Evolutionary conservation across 225 moss, liverwort and hornwort genomes (phyloP).

Genomic region (Straminergon stramineum): DNA sequence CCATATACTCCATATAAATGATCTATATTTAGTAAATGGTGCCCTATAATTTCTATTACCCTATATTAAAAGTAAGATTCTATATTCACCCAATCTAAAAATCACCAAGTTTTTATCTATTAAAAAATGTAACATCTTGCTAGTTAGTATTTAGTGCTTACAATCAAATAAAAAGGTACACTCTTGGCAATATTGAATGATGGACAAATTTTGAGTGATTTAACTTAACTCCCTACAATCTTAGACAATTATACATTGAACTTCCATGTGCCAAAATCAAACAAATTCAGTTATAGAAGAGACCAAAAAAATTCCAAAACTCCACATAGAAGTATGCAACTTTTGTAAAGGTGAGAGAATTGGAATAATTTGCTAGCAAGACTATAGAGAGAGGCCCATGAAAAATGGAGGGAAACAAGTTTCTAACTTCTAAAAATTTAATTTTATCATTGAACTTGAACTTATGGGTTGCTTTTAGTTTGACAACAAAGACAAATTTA

Average conservation of each 20-base stretch:
- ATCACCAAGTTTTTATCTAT: background rate
- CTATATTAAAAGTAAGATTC: no score
- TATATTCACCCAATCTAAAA: background rate
- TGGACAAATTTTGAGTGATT: accelerated
- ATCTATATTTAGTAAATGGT: background rate
- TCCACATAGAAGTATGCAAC: background rate
- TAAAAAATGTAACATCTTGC: background rate
- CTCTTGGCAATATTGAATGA: background rate
- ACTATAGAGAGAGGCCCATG: background rate
- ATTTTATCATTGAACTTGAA: background rate
- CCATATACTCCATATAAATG: no score
- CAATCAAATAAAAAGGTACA: background rate
- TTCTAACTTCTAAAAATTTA: accelerated
- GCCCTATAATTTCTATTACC: background rate
- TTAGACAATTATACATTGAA: background rate
- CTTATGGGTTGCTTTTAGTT: background rate
- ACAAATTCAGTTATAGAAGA: background rate
- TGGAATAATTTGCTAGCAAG: background rate
- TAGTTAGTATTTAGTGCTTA: accelerated
- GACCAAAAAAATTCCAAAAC: background rate
- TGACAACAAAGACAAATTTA: background rate
- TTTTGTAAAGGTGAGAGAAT: background rate
- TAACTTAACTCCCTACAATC: no score
- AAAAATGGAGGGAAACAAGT: background rate
- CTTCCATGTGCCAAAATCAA: accelerated